Percentiles rank a stretch among this genome's conserved stretches.
Conservation (phyloP, 2,329 filamentous ascomycete genomes). For the Metarhizium guizhouense region DNA sequence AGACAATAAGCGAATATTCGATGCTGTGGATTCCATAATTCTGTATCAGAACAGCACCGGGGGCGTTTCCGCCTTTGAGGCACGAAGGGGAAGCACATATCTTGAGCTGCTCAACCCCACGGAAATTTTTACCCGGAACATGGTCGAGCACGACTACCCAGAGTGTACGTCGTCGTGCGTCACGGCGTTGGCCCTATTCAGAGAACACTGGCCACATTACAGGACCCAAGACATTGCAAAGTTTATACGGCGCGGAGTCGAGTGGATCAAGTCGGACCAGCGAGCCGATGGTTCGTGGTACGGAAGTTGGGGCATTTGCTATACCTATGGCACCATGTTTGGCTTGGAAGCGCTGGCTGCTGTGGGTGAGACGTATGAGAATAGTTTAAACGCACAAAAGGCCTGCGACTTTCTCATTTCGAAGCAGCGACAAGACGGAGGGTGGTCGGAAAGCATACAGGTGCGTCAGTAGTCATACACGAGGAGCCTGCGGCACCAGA, state of each 20-base stretch:
- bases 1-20: neutral
- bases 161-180: slow-evolving; percentile 73
- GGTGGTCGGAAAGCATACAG: slow-evolving; percentile 81
- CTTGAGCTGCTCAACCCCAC: neutral
- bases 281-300: slow-evolving; percentile 86
- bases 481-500: too few relatives aligned
- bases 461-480: slow-evolving; percentile 25
- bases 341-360: slow-evolving; percentile 75
- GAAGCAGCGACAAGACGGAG: slow-evolving; percentile 78
- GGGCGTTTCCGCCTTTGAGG: neutral
- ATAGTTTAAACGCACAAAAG: slow-evolving; percentile 39
- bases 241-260: too few relatives aligned
- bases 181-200: slow-evolving; percentile 76
- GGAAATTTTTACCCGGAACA: too few relatives aligned
- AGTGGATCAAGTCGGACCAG: slow-evolving; percentile 44
- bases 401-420: slow-evolving; percentile 69
- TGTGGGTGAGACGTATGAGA: slow-evolving; percentile 72
- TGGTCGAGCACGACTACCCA: neutral
- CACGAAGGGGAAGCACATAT: neutral
- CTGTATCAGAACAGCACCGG: neutral
- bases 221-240: slow-evolving; percentile 60
- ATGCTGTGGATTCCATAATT: neutral
- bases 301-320: slow-evolving; percentile 94
- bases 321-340: slow-evolving; percentile 95
- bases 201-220: slow-evolving; percentile 71